phyloP scores from a whole-genome alignment of 2,329 filamentous ascomycete species.

The Cadophora sp. region DNA sequence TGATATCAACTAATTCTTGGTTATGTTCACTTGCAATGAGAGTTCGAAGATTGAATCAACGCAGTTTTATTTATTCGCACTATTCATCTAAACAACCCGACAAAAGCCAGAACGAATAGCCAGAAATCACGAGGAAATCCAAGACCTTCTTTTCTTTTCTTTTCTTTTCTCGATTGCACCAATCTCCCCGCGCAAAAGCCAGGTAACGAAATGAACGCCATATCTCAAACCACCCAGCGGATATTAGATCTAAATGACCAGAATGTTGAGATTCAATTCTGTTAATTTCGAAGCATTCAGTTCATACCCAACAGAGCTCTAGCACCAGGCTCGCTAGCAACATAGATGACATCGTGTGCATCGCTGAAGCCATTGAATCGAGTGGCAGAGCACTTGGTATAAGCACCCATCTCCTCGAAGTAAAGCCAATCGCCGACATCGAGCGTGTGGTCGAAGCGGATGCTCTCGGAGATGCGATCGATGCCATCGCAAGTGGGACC shows the following conservation, averaged over 20 bases:
- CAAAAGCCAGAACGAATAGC: not conserved
- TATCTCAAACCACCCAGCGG: not conserved
- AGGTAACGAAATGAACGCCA: not conserved
- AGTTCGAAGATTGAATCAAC: not conserved
- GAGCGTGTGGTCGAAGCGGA: conserved; percentile 76
- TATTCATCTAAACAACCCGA: not conserved
- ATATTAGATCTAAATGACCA: not conserved
- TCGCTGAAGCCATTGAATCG: conserved; percentile 98
- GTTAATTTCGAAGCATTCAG: conserved; percentile 15
- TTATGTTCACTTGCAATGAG: not conserved
- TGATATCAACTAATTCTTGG: not conserved
- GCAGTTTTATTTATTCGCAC: not conserved
- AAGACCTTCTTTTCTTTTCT: not conserved
- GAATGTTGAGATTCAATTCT: not conserved
- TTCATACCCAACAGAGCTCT: conserved; percentile 65
- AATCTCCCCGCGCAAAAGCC: not conserved
- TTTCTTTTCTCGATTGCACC: not conserved
- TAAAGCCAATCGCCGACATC: conserved; percentile 98
- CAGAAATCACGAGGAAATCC: conserved; percentile 3
- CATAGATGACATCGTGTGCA: conserved; percentile 90
- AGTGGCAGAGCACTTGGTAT: conserved; percentile 97
- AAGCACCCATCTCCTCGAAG: conserved; percentile 98
- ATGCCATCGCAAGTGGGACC: conserved; percentile 98
- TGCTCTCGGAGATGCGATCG: conserved; percentile 87
- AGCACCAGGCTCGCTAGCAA: conserved; percentile 91